Conservation (phyloP, 805 yeast genomes). For the Blastobotrys parvus region DNA sequence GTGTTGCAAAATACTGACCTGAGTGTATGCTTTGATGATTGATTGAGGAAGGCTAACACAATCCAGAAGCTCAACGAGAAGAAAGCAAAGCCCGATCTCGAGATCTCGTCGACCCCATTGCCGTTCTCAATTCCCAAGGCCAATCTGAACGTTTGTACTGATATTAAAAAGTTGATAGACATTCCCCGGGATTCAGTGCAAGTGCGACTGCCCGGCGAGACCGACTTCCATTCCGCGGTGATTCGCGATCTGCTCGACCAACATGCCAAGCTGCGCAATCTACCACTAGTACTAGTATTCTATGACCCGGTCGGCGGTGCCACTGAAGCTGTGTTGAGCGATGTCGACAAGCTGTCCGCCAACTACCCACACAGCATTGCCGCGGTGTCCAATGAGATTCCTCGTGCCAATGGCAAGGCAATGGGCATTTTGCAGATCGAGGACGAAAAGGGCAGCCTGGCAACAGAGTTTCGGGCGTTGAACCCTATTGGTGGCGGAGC, state of each 20-base stretch:
- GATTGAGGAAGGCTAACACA: background rate
- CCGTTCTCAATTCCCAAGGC: background rate
- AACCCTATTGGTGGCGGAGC: slow-evolving; percentile 29
- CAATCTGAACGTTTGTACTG: slow-evolving; percentile 2
- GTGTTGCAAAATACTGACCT: no score
- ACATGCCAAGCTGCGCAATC: background rate
- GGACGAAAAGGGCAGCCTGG: slow-evolving; percentile 22
- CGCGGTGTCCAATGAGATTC: slow-evolving; percentile 1
- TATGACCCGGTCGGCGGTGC: background rate
- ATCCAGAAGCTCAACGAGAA: background rate
- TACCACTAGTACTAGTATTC: slow-evolving; percentile 2
- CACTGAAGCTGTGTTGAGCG: background rate
- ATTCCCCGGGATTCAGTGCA: background rate
- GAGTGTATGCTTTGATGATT: background rate
- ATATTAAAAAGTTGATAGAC: background rate
- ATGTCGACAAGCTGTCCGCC: background rate
- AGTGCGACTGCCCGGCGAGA: background rate
- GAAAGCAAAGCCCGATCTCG: background rate
- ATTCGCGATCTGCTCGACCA: background rate
- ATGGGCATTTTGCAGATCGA: slow-evolving; percentile 13
- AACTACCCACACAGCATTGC: background rate
- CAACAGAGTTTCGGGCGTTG: slow-evolving; percentile 22
- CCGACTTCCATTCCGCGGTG: background rate
- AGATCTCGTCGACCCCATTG: background rate
- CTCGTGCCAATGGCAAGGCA: background rate